A percentile compares a stretch with the other conserved stretches of the same genome.
Evolutionary conservation across 371 early-diverging fungal species (phyloP).

Genomic region (Mucor sp.): DNA sequence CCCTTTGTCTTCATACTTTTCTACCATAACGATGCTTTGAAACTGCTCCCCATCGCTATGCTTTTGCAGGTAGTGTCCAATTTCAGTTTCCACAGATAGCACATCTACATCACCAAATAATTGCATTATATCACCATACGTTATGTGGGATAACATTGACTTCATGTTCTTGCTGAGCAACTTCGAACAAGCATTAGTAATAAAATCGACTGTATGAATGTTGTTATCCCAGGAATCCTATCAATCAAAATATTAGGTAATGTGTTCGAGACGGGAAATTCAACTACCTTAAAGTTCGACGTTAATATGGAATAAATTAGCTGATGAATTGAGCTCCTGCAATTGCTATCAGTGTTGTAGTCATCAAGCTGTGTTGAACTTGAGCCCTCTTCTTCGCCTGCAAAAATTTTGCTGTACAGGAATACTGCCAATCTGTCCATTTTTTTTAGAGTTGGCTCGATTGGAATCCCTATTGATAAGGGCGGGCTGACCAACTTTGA

Average conservation of each 20-base stretch:
- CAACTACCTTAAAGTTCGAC: background rate
- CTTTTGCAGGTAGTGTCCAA: background rate
- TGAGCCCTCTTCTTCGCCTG: background rate
- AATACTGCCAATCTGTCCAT: background rate
- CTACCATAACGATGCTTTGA: background rate
- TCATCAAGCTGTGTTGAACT: background rate
- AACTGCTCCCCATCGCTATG: background rate
- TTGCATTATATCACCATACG: background rate
- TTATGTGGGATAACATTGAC: background rate
- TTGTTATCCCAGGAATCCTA: background rate
- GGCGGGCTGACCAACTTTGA: background rate
- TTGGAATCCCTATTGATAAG: background rate
- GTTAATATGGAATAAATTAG: background rate
- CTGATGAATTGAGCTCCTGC: background rate
- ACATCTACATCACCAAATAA: background rate
- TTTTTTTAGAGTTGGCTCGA: background rate
- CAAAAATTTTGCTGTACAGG: background rate
- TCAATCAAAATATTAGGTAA: background rate
- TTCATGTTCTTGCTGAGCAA: background rate
- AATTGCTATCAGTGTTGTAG: background rate
- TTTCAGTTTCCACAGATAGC: background rate
- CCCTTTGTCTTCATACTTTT: background rate
- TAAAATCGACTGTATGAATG: background rate
- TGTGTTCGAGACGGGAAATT: too few relatives aligned
- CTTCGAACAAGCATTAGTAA: background rate